phyloP scores from a whole-genome alignment of 75 land plant species.

The Pseudotsuga menziesii region DNA sequence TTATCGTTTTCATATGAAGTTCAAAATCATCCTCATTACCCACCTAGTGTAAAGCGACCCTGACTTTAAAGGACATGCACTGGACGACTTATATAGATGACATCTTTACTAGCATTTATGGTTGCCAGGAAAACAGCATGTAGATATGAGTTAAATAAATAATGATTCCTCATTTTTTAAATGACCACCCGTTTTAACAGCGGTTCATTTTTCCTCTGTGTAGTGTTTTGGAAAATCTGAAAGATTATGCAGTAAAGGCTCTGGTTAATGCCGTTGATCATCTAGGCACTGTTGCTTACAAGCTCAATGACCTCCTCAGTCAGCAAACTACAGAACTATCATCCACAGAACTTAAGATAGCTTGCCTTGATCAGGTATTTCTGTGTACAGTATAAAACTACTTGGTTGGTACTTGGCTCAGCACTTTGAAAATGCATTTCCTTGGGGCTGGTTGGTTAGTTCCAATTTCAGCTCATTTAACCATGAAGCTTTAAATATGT shows the following conservation, averaged over 20 bases:
- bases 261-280: constrained; percentile 99
- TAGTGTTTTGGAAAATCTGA: constrained; percentile 94
- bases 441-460: neutral
- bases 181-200: neutral
- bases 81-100: neutral
- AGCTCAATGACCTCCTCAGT: constrained; percentile 77
- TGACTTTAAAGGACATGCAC: neutral
- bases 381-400: neutral
- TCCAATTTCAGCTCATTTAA: neutral
- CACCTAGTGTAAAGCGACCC: neutral
- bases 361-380: constrained; percentile 75
- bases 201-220: constrained; percentile 1
- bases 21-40: too few species aligned
- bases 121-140: neutral
- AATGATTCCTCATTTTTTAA: neutral
- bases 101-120: neutral
- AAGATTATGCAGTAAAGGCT: constrained; percentile 94
- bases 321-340: constrained; percentile 81
- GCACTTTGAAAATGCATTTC: neutral
- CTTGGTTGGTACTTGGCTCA: neutral
- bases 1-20: too few species aligned
- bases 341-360: constrained; percentile 55
- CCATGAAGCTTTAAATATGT: neutral
- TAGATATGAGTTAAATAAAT: neutral
- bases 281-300: constrained; percentile 96